Evolutionary conservation across 805 yeast species (phyloP).

Genomic region (Ogataea zsoltii): DNA sequence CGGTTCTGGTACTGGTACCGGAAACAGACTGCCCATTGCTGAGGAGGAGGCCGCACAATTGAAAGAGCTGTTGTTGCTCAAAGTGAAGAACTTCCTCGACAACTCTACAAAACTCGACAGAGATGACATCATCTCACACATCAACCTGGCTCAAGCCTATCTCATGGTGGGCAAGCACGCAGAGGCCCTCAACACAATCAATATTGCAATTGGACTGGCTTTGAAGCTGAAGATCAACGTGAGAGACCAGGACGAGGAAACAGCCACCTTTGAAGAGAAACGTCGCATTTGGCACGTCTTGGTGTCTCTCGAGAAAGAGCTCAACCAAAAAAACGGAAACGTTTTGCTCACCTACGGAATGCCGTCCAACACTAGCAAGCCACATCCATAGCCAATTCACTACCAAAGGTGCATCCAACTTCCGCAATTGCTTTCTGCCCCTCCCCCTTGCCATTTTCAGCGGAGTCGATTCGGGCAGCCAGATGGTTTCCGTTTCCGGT

Average conservation of each 20-base stretch:
- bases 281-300: slow-evolving; percentile 17
- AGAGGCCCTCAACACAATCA: slow-evolving; percentile 13
- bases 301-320: slow-evolving; percentile 12
- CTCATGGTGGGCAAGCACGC: slow-evolving; percentile 10
- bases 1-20: no score
- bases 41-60: slow-evolving; percentile 4
- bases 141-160: slow-evolving; percentile 17
- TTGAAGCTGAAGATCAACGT: slow-evolving; percentile 17
- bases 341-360: neutral
- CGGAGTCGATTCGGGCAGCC: no score
- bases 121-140: slow-evolving; percentile 20
- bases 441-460: no score
- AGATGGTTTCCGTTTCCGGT: neutral
- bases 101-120: slow-evolving; percentile 16
- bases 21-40: no score
- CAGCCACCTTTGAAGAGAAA: slow-evolving; percentile 11
- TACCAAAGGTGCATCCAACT: no score
- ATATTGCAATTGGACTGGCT: slow-evolving; percentile 17
- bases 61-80: slow-evolving; percentile 6
- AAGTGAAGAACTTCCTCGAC: slow-evolving; percentile 10
- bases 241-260: slow-evolving; percentile 11
- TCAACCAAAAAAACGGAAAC: slow-evolving; percentile 5
- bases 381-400: no score
- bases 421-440: no score
- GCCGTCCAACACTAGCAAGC: no score